Conservation (phyloP, 371 early-diverging fungal genomes). For the Mucor lusitanicus region DNA sequence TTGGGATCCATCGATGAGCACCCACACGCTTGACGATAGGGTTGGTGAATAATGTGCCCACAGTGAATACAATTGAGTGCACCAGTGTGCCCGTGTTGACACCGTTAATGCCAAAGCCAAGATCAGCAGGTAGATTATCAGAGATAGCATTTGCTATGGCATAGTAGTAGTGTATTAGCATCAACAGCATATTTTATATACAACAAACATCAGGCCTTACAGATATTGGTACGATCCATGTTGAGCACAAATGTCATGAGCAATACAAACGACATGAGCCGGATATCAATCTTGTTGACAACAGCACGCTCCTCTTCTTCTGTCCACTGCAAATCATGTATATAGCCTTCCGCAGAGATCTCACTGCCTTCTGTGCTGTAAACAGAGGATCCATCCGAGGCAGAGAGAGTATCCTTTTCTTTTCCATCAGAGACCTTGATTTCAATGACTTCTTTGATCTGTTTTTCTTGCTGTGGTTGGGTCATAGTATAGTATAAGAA, state of each 20-base stretch:
- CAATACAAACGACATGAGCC: slow-evolving; percentile 35
- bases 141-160: slow-evolving; percentile 51
- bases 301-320: slow-evolving; percentile 33
- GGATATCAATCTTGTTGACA: slow-evolving; percentile 26
- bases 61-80: slow-evolving; percentile 41
- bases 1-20: slow-evolving; percentile 60
- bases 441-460: neutral
- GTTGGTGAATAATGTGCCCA: slow-evolving; percentile 47
- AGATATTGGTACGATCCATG: slow-evolving; percentile 9
- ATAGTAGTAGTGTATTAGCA: neutral
- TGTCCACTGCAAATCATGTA: slow-evolving; percentile 34
- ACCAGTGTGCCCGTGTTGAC: slow-evolving; percentile 39
- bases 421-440: neutral
- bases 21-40: slow-evolving; percentile 57
- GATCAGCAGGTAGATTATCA: slow-evolving; percentile 36
- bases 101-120: slow-evolving; percentile 43
- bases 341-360: slow-evolving; percentile 4
- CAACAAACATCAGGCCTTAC: neutral
- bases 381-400: neutral
- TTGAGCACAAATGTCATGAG: slow-evolving; percentile 23
- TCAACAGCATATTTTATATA: neutral
- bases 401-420: neutral
- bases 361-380: slow-evolving; percentile 9
- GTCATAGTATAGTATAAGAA: neutral
- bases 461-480: neutral